Evolutionary conservation across 2,329 filamentous ascomycete species (phyloP).

Genomic region (Xylaria sp.): DNA sequence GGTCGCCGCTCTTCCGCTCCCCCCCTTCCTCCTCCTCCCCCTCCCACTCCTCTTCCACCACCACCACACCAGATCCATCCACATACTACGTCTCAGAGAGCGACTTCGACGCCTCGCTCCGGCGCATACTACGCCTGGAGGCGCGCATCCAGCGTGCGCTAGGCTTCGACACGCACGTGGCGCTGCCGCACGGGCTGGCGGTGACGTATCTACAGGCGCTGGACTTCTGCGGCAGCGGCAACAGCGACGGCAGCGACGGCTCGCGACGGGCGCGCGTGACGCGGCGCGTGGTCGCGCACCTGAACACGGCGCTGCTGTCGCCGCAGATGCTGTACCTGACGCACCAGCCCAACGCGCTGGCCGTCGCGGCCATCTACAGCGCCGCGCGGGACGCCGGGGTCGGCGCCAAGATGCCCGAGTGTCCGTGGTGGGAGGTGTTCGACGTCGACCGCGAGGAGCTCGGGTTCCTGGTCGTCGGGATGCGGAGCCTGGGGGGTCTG

Average conservation of each 20-base stretch:
- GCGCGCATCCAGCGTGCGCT: slow-evolving; percentile 78
- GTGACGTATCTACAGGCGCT: slow-evolving; percentile 94
- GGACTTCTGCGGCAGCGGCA: slow-evolving; percentile 69
- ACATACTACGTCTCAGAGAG: slow-evolving; percentile 78
- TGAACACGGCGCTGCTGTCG: slow-evolving; percentile 87
- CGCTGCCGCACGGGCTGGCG: slow-evolving; percentile 85
- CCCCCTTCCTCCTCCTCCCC: slow-evolving; percentile 53
- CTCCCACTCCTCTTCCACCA: slow-evolving; percentile 47
- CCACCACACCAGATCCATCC: slow-evolving; percentile 54
- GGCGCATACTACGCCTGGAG: slow-evolving; percentile 77
- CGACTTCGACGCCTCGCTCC: slow-evolving; percentile 72
- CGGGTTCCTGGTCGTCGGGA: slow-evolving; percentile 87
- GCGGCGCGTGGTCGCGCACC: slow-evolving; percentile 74
- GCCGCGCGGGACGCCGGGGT: slow-evolving; percentile 74
- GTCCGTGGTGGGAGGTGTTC: slow-evolving; percentile 98
- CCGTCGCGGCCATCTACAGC: slow-evolving; percentile 90
- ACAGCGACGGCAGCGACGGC: too few relatives aligned
- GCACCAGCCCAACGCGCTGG: slow-evolving; percentile 86
- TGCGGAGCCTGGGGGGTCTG: slow-evolving; percentile 81
- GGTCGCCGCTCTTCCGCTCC: slow-evolving; percentile 63
- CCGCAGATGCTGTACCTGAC: slow-evolving; percentile 92
- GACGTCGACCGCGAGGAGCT: slow-evolving; percentile 95
- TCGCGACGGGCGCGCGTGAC: slow-evolving; percentile 66
- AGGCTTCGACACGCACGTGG: slow-evolving; percentile 85
- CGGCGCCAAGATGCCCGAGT: slow-evolving; percentile 80